These are phyloP conservation scores for Calocera viscosa DNA, from an alignment of 768 basidiomycete species.

Conservation along the genomic window DNA sequence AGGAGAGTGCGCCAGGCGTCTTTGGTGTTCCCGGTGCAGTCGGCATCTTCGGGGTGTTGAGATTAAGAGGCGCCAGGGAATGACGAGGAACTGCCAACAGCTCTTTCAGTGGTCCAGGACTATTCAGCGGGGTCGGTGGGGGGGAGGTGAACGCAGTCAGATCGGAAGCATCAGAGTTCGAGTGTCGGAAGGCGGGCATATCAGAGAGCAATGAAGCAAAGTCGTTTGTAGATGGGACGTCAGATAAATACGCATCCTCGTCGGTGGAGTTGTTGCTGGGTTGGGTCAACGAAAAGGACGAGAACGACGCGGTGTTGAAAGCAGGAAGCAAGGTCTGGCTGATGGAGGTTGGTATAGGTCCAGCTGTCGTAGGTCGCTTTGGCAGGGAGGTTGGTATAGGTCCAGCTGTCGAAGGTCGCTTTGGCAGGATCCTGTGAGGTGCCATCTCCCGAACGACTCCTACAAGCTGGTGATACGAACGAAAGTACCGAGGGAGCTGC, in stretches of 20 bases:
- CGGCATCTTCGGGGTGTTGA: background rate
- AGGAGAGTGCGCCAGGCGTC: background rate
- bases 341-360: background rate
- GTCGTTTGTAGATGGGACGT: background rate
- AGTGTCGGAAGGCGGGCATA: background rate
- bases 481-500: background rate
- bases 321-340: constrained; percentile 3
- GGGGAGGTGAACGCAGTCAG: background rate
- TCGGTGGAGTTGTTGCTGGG: background rate
- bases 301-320: background rate
- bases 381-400: background rate
- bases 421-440: background rate
- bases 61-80: background rate
- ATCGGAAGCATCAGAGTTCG: constrained; percentile 4
- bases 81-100: background rate
- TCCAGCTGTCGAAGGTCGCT: constrained; percentile 3
- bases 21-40: background rate
- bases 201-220: background rate
- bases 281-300: background rate
- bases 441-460: background rate
- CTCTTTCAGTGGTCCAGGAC: background rate
- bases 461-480: background rate
- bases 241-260: background rate
- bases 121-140: background rate
- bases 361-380: too few species aligned